These are phyloP conservation scores for Ammopiptanthus mongolicus DNA, from an alignment of 306 rosid species.

Conservation along the genomic window DNA sequence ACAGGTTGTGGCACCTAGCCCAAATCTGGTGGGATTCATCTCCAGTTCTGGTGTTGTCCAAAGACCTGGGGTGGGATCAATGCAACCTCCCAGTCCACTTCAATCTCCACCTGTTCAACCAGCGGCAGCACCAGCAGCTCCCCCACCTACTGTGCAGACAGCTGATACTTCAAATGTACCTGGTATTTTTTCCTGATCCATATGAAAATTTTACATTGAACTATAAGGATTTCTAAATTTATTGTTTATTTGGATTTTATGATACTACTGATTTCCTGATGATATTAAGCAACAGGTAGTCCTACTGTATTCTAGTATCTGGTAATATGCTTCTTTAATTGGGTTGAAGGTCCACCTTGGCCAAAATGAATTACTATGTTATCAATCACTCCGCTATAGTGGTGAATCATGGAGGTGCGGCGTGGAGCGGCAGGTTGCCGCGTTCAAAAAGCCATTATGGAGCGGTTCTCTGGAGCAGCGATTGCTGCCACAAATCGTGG, in stretches of 20 bases:
- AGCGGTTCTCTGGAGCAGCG: too few species aligned
- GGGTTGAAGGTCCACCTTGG: background rate
- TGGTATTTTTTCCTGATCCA: slow-evolving; percentile 40
- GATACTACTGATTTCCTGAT: too few species aligned
- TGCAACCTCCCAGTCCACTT: slow-evolving; percentile 79
- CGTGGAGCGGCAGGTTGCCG: too few species aligned
- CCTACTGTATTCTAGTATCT: background rate
- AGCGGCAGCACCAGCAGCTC: slow-evolving; percentile 49
- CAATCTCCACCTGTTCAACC: slow-evolving; percentile 54
- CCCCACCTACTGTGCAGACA: slow-evolving; percentile 91
- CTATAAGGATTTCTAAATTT: background rate
- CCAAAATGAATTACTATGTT: background rate
- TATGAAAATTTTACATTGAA: background rate
- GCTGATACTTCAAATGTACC: slow-evolving; percentile 89
- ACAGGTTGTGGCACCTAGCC: slow-evolving; percentile 49
- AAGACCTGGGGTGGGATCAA: slow-evolving; percentile 57
- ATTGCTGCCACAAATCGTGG: too few species aligned
- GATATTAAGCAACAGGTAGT: too few species aligned
- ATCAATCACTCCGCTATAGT: too few species aligned
- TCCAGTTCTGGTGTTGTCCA: slow-evolving; percentile 55
- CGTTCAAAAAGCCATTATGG: too few species aligned
- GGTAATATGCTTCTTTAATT: background rate
- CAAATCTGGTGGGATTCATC: slow-evolving; percentile 57
- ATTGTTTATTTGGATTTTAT: background rate
- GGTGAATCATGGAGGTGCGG: too few species aligned